Conservation (phyloP, 2,329 filamentous ascomycete species). For the Aureobasidium namibiae region DNA sequence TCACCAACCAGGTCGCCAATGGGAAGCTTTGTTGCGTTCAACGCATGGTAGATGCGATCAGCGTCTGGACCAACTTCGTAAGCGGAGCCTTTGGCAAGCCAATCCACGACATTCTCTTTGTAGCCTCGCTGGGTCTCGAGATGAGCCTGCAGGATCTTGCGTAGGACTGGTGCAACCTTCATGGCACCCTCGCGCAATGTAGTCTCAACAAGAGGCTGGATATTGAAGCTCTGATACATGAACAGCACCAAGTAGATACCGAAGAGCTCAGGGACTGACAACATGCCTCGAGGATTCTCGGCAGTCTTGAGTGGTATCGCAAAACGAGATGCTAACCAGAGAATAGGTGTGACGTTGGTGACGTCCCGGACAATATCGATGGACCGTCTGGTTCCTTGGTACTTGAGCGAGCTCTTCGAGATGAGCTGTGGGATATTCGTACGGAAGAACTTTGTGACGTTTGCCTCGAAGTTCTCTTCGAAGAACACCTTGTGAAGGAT, state of each 20-base stretch:
- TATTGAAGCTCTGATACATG: conserved; percentile 48
- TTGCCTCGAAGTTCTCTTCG: conserved; percentile 36
- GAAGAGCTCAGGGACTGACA: conserved; percentile 41
- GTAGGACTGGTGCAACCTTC: conserved; percentile 31
- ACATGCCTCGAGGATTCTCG: conserved; percentile 49
- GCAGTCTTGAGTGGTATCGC: conserved; percentile 59
- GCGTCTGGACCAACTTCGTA: conserved; percentile 44
- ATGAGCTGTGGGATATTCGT: conserved; percentile 37
- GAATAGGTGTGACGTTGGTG: conserved; percentile 57
- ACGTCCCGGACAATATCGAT: conserved; percentile 56
- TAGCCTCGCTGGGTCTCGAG: conserved; percentile 38
- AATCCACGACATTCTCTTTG: conserved; percentile 37
- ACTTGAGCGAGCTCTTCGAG: conserved; percentile 39
- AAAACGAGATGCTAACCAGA: conserved; percentile 56
- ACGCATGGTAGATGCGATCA: conserved; percentile 44
- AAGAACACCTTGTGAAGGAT: conserved; percentile 41
- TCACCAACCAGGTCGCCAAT: conserved; percentile 42
- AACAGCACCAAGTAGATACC: conserved; percentile 37
- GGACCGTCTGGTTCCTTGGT: conserved; percentile 35
- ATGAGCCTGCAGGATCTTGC: conserved; percentile 36
- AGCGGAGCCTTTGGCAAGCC: conserved; percentile 40
- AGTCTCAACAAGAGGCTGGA: conserved; percentile 42
- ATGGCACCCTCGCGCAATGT: conserved; percentile 38
- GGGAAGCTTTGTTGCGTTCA: conserved; percentile 38
- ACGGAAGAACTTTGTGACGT: conserved; percentile 37